Conservation (phyloP, 345 rosid genomes). For the Citrus inodora region DNA sequence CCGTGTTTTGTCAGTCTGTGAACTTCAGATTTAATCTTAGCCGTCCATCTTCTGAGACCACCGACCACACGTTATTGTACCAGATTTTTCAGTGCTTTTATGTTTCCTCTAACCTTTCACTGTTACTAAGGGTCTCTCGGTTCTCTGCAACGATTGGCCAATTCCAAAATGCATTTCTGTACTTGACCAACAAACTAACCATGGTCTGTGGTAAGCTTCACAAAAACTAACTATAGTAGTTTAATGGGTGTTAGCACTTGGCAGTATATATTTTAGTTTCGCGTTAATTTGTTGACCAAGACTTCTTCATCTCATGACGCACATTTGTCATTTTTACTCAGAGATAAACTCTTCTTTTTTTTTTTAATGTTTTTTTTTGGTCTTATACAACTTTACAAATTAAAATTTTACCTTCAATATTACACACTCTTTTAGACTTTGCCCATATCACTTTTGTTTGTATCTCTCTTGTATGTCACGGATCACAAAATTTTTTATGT, state of each 20-base stretch:
- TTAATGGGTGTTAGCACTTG: too few relatives aligned
- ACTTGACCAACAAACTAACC: neutral
- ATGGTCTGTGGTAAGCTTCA: neutral
- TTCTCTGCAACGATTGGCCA: slow-evolving; percentile 4
- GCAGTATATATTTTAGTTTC: too few relatives aligned
- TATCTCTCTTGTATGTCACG: neutral
- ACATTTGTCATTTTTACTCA: neutral
- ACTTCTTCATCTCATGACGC: too few relatives aligned
- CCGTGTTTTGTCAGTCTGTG: neutral
- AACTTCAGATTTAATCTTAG: slow-evolving; percentile 3
- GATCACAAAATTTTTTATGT: neutral
- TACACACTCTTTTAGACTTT: neutral
- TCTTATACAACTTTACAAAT: neutral
- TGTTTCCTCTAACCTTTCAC: slow-evolving; percentile 19
- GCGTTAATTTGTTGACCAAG: too few relatives aligned
- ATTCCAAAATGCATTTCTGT: neutral
- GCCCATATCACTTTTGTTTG: neutral
- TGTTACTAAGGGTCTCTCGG: neutral
- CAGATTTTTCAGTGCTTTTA: slow-evolving; percentile 4
- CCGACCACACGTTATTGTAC: neutral
- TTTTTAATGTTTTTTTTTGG: too few relatives aligned
- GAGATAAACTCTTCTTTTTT: too few relatives aligned
- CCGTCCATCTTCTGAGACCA: slow-evolving; percentile 5
- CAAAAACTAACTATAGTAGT: too few relatives aligned
- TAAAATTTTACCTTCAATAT: neutral